Conservation (phyloP, 352 stramenopile species). For the Pythium phragmitis region DNA sequence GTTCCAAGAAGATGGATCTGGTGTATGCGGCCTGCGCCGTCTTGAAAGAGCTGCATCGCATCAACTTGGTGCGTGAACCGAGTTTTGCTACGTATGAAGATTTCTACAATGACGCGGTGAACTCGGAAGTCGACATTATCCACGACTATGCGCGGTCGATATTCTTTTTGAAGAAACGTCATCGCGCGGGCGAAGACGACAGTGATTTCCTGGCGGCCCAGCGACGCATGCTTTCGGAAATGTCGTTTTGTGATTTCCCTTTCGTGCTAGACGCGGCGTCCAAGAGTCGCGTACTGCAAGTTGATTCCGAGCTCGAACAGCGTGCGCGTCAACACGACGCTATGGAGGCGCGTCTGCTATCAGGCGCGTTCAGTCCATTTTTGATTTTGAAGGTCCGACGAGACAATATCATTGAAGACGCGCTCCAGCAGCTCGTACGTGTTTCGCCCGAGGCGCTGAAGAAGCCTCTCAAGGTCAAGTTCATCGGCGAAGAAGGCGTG, state of each 20-base stretch:
- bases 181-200: constrained; percentile 19
- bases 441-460: constrained; percentile 64
- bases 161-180: constrained; percentile 69
- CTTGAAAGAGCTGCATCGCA: constrained; percentile 60
- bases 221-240: constrained; percentile 64
- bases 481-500: constrained; percentile 79
- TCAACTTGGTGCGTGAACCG: constrained; percentile 46
- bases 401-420: constrained; percentile 76
- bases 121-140: constrained; percentile 79
- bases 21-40: constrained; percentile 72
- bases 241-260: constrained; percentile 81
- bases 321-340: constrained; percentile 55
- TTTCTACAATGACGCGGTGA: constrained; percentile 85
- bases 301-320: constrained; percentile 77
- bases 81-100: constrained; percentile 65
- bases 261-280: constrained; percentile 78
- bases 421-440: constrained; percentile 67
- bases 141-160: constrained; percentile 74
- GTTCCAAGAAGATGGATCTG: constrained; percentile 68
- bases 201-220: constrained; percentile 25
- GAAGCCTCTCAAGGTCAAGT: constrained; percentile 83
- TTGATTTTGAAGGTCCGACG: constrained; percentile 64
- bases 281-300: constrained; percentile 75
- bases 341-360: constrained; percentile 39
- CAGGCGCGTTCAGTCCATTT: constrained; percentile 47